Evolutionary conservation across 2,329 filamentous ascomycete species (phyloP).

Genomic region (Diaporthe citri): DNA sequence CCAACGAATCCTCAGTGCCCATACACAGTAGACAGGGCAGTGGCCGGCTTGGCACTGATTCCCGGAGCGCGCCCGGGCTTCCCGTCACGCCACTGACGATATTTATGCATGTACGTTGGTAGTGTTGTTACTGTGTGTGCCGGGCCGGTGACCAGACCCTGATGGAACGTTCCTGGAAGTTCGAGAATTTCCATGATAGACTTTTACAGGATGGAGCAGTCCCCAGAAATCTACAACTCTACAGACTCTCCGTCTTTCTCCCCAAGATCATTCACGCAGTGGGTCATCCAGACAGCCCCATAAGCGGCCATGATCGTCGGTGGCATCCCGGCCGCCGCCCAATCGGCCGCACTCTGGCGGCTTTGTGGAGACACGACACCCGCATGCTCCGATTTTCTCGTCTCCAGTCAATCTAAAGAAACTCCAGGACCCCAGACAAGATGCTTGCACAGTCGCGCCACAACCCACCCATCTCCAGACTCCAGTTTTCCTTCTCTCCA

Average conservation of each 20-base stretch:
- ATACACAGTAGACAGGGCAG: background rate
- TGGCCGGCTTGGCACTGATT: conserved; percentile 21
- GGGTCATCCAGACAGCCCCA: background rate
- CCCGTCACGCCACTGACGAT: conserved; percentile 27
- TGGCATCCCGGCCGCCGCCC: background rate
- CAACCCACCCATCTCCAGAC: conserved; percentile 35
- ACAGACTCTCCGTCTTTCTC: conserved; percentile 28
- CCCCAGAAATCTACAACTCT: conserved; percentile 7
- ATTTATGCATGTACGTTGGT: background rate
- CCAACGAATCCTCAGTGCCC: background rate
- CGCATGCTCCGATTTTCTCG: conserved; percentile 18
- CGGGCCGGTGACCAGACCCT: background rate
- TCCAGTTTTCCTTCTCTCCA: conserved; percentile 35
- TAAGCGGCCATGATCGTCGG: conserved; percentile 31
- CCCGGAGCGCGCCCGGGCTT: background rate
- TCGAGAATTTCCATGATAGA: background rate
- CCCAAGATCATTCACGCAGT: conserved; percentile 23
- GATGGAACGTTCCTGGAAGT: background rate
- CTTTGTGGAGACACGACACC: conserved; percentile 16
- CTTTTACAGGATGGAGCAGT: background rate
- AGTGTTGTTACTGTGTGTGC: background rate
- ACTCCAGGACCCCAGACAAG: conserved; percentile 2
- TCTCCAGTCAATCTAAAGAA: background rate
- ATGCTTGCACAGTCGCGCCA: background rate
- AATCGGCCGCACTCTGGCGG: conserved; percentile 32